Evolutionary conservation across 164 flowering plant species (phyloP).

Genomic region (Umbilicus rupestris): DNA sequence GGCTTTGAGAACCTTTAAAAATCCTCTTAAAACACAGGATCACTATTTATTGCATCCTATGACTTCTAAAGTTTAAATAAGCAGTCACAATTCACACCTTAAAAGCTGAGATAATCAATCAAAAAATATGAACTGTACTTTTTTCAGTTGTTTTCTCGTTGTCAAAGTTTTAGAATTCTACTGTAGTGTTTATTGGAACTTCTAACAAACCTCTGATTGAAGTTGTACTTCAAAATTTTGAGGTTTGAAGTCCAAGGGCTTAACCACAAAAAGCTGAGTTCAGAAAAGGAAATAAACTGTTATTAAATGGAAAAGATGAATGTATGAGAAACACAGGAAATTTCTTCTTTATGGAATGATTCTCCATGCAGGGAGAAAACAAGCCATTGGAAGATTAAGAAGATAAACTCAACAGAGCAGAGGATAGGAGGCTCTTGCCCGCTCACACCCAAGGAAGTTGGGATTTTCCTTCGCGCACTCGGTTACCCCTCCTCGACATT

Average conservation of each 20-base stretch:
- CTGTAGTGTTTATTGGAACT: too few species aligned
- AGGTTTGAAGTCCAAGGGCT: background rate
- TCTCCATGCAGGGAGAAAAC: slow-evolving; percentile 58
- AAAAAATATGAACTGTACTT: too few species aligned
- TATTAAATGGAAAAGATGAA: background rate
- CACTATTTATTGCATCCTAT: too few species aligned
- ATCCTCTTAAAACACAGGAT: too few species aligned
- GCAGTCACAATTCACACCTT: too few species aligned
- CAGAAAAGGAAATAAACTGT: background rate
- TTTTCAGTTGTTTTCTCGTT: too few species aligned
- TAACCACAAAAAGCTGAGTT: background rate
- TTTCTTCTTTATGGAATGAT: background rate
- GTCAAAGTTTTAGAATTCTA: too few species aligned
- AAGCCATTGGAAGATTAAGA: slow-evolving; percentile 85
- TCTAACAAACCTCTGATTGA: too few species aligned
- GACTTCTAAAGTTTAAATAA: too few species aligned
- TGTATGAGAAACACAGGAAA: background rate
- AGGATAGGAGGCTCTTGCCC: slow-evolving; percentile 80
- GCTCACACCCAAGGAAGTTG: slow-evolving; percentile 89
- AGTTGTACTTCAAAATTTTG: too few species aligned
- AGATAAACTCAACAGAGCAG: slow-evolving; percentile 87
- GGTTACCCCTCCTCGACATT: slow-evolving; percentile 73
- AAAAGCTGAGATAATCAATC: too few species aligned
- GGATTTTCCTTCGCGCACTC: slow-evolving; percentile 75
- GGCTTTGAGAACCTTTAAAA: too few species aligned